These are phyloP conservation scores for Microsporum canis DNA, from an alignment of 2,329 filamentous ascomycete genomes.

Conservation along the genomic window DNA sequence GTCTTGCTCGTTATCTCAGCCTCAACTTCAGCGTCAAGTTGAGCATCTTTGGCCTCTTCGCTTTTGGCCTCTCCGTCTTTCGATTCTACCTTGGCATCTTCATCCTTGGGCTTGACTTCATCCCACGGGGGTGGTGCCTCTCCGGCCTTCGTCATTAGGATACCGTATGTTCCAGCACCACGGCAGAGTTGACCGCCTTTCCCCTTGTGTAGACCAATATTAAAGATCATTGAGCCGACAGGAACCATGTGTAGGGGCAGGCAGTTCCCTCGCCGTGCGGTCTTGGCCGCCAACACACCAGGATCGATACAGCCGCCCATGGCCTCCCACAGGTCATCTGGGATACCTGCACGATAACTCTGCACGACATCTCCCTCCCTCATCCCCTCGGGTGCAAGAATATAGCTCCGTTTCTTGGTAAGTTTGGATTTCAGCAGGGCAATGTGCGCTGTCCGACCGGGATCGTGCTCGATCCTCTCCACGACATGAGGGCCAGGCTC, in stretches of 20 bases:
- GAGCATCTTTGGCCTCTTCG: neutral
- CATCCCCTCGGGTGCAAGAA: slow-evolving; percentile 90
- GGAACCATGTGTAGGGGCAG: slow-evolving; percentile 92
- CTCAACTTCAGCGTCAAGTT: slow-evolving; percentile 30
- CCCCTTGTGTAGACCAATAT: slow-evolving; percentile 63
- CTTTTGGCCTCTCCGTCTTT: neutral
- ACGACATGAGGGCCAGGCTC: slow-evolving; percentile 73
- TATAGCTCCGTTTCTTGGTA: slow-evolving; percentile 71
- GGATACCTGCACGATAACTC: slow-evolving; percentile 84
- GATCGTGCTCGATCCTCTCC: slow-evolving; percentile 92
- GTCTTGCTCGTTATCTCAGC: slow-evolving; percentile 5
- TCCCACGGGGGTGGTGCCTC: slow-evolving; percentile 35
- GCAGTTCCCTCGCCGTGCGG: slow-evolving; percentile 88
- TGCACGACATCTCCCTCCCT: slow-evolving; percentile 82
- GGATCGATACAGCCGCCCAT: slow-evolving; percentile 93
- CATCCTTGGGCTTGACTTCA: slow-evolving; percentile 17
- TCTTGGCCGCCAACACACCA: slow-evolving; percentile 89
- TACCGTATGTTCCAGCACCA: slow-evolving; percentile 84
- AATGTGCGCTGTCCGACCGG: slow-evolving; percentile 84
- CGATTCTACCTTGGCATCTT: neutral
- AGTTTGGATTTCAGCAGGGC: slow-evolving; percentile 67
- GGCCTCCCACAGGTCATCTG: slow-evolving; percentile 68
- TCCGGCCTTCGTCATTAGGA: slow-evolving; percentile 80
- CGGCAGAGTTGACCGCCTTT: slow-evolving; percentile 82
- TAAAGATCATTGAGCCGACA: slow-evolving; percentile 83